Evolutionary conservation across 345 rosid species (phyloP).

Genomic region (Ceriops decandra): DNA sequence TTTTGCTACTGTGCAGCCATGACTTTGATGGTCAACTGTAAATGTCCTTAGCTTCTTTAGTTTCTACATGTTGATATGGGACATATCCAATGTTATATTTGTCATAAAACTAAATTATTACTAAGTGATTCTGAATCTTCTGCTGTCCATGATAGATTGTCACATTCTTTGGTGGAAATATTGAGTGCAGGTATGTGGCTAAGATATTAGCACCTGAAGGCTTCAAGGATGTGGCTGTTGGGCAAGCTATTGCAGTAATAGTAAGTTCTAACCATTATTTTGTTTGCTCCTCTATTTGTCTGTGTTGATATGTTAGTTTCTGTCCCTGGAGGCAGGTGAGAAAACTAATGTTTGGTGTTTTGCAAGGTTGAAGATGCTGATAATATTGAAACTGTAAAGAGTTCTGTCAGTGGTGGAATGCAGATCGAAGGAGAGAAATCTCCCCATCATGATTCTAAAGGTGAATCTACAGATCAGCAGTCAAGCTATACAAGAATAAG

Average conservation of each 20-base stretch:
- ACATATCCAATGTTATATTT: too few species aligned
- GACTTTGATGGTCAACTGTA: too few species aligned
- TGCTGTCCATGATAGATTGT: too few species aligned
- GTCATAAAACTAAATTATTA: too few species aligned
- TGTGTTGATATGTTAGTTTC: too few species aligned
- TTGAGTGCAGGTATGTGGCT: conserved; percentile 51
- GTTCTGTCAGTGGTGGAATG: conserved; percentile 41
- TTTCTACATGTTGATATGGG: too few species aligned
- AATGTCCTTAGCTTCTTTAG: too few species aligned
- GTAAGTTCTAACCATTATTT: conserved; percentile 29
- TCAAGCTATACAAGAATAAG: conserved; percentile 69
- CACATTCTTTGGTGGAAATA: conserved; percentile 5
- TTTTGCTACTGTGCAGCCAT: too few species aligned
- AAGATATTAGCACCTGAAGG: conserved; percentile 71
- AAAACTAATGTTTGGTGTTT: conserved; percentile 3
- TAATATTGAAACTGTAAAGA: conserved; percentile 64
- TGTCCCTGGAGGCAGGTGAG: too few species aligned
- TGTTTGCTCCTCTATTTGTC: too few species aligned
- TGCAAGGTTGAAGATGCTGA: conserved; percentile 82
- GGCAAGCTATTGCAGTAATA: conserved; percentile 60
- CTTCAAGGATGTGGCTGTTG: conserved; percentile 64
- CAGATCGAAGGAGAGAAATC: conserved; percentile 43
- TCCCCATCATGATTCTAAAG: conserved; percentile 39
- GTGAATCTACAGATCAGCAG: conserved; percentile 35
- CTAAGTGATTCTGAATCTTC: too few species aligned